Conservation (phyloP, 305 asterid genomes). For the Fraxinus sp. region DNA sequence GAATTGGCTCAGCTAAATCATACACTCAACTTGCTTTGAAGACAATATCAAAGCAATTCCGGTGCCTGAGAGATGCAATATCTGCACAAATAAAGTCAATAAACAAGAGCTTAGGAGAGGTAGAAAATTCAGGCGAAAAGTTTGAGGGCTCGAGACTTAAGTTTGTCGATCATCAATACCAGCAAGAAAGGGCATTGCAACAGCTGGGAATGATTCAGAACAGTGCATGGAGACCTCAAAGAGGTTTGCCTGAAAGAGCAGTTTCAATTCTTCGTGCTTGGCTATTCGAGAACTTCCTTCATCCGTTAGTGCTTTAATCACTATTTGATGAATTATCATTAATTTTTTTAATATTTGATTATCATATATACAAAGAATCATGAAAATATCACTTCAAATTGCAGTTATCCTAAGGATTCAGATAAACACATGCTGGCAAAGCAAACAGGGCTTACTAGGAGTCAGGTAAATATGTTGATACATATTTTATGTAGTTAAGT, state of each 20-base stretch:
- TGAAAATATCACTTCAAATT: neutral
- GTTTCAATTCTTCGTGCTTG: constrained; percentile 75
- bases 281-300: constrained; percentile 75
- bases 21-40: constrained; percentile 62
- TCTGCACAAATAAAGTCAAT: constrained; percentile 41
- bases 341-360: neutral
- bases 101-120: constrained; percentile 49
- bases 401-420: constrained; percentile 80
- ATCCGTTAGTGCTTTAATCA: constrained; percentile 44
- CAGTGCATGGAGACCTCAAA: constrained; percentile 65
- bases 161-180: constrained; percentile 42
- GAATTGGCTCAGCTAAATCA: constrained; percentile 55
- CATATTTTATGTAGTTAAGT: neutral
- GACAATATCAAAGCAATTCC: constrained; percentile 60
- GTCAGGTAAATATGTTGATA: constrained; percentile 50
- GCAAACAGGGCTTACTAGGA: constrained; percentile 76
- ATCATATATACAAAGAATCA: neutral
- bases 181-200: constrained; percentile 52
- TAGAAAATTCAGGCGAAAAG: constrained; percentile 22
- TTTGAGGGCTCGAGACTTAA: constrained; percentile 42
- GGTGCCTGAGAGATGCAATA: constrained; percentile 54
- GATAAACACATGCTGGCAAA: constrained; percentile 67
- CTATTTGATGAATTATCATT: neutral
- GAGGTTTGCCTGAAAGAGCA: constrained; percentile 74
- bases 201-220: constrained; percentile 56